phyloP scores from a whole-genome alignment of 106 monocot genomes.

The Cymbidium sinense region DNA sequence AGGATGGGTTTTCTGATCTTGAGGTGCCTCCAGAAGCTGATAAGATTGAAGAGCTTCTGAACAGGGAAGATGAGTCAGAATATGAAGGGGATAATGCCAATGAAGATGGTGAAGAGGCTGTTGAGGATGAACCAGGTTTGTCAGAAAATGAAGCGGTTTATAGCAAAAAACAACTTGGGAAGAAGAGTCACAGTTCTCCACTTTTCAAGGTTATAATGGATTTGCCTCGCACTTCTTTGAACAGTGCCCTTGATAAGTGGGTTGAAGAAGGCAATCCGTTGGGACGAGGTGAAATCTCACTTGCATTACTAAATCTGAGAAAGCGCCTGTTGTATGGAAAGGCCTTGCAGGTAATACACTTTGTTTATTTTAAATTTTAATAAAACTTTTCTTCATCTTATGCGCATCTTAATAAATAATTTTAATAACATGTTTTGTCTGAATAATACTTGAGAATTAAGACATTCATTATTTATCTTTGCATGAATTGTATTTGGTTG shows the following conservation, averaged over 20 bases:
- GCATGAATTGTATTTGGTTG: neutral
- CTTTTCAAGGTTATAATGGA: slow-evolving; percentile 44
- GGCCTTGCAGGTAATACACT: slow-evolving; percentile 49
- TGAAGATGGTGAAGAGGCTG: slow-evolving; percentile 14
- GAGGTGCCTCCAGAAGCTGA: slow-evolving; percentile 23
- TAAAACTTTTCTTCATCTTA: neutral
- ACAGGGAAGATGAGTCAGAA: slow-evolving; percentile 9
- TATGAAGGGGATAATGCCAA: slow-evolving; percentile 13
- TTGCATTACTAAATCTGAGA: slow-evolving; percentile 33
- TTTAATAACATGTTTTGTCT: neutral
- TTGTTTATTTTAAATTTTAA: neutral
- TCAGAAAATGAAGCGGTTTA: slow-evolving; percentile 15
- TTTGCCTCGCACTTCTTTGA: slow-evolving; percentile 18
- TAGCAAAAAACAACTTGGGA: neutral
- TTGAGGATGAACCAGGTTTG: slow-evolving; percentile 17
- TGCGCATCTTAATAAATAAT: neutral
- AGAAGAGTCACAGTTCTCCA: slow-evolving; percentile 12
- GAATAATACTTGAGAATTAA: neutral
- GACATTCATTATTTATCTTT: neutral
- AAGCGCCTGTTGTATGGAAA: slow-evolving; percentile 41
- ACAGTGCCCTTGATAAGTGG: slow-evolving; percentile 47
- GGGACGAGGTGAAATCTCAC: slow-evolving; percentile 29
- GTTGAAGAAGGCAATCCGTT: slow-evolving; percentile 48
- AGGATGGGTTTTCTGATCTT: slow-evolving; percentile 66
- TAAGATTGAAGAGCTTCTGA: slow-evolving; percentile 5